phyloP scores from a whole-genome alignment of 352 stramenopile species.

The Pythium utonaiense region DNA sequence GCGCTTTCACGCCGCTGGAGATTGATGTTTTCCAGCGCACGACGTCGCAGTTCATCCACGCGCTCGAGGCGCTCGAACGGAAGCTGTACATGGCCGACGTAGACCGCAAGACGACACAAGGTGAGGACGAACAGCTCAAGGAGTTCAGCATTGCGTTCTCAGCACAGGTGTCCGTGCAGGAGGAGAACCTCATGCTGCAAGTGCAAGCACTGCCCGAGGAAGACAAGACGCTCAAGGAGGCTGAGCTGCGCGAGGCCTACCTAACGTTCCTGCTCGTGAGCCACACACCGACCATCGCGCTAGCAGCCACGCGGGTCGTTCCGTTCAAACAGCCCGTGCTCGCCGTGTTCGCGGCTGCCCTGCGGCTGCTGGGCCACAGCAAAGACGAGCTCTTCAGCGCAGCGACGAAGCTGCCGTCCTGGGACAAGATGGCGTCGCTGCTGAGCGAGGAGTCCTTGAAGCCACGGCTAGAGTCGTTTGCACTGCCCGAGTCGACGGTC shows the following conservation, averaged over 20 bases:
- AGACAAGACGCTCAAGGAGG: slow-evolving; percentile 48
- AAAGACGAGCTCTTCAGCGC: slow-evolving; percentile 41
- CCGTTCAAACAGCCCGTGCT: slow-evolving; percentile 58
- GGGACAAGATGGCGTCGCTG: slow-evolving; percentile 56
- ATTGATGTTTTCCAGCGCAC: slow-evolving; percentile 61
- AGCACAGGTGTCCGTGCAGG: slow-evolving; percentile 50
- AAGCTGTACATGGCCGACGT: slow-evolving; percentile 61
- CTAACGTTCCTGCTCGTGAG: slow-evolving; percentile 47
- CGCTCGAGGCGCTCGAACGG: slow-evolving; percentile 63
- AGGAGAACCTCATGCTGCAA: slow-evolving; percentile 54
- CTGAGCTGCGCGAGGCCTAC: slow-evolving; percentile 50
- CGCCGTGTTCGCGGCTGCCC: slow-evolving; percentile 39
- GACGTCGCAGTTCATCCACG: slow-evolving; percentile 45
- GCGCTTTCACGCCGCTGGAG: slow-evolving; percentile 50
- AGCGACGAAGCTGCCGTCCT: slow-evolving; percentile 52
- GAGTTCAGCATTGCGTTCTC: slow-evolving; percentile 63
- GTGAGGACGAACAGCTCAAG: slow-evolving; percentile 50
- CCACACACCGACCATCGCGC: slow-evolving; percentile 48
- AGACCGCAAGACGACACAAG: slow-evolving; percentile 37
- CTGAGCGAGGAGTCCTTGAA: slow-evolving; percentile 38
- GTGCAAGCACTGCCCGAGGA: slow-evolving; percentile 41
- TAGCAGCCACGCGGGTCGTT: slow-evolving; percentile 39
- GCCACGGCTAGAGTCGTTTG: slow-evolving; percentile 30
- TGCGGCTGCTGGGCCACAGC: slow-evolving; percentile 47
- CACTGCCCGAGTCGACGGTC: slow-evolving; percentile 7